Base-by-base conservation (phyloP, 176 grass and related monocot species). In the Triticum timopheevii region DNA sequence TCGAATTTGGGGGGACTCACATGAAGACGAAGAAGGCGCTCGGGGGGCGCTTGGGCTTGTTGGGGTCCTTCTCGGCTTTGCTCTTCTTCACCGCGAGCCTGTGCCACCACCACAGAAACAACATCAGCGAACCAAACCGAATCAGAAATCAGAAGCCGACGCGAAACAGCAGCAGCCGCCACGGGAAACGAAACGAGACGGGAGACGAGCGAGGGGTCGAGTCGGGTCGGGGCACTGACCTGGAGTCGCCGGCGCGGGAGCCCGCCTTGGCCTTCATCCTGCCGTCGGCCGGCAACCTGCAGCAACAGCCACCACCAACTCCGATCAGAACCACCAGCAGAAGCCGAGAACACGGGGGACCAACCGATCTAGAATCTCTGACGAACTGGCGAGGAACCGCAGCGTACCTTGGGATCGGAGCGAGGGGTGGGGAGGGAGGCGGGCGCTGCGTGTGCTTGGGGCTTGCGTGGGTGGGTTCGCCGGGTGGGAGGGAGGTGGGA, bases 11-110 rank as follows among this genome's bases (percentile, higher is more conserved):
- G 0, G 0, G 10, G 10, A 44, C 90, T 86, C 39, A 97, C 95
- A 97, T 95, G 88, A 97, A 97, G 20, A 97, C 95, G 79, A 97
- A 97, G 90, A 97, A 97, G 25, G 95, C 92, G 74, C 90, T 95
- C 23, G 90, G 89, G 16, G 95, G 89, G 22, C 92, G 87, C 87
- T 97, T 97, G 10, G 95, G 95, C 87, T 95, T 97, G 95, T 93
- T 95, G 4, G 95, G 92, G 19, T 97, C 95, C 90, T 97, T 95
- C 28, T 63, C 90, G 30, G 90, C 82, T 86, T 94, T 94, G 61
- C 7, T 8, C 84, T 91, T 91, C 92, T 84, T 97, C 90, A 91
- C 90, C 6, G 90, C 69, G 52, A 97, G 91, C 84, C 95, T 94
- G 70, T 39, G 23, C 5, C 16, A 0, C 16, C 50, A 7, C 50